Evolutionary conservation across 2,329 filamentous ascomycete genomes (phyloP), one percentile per base, ranked within the genome.

Genomic region (Plenodomus lindquistii): DNA sequence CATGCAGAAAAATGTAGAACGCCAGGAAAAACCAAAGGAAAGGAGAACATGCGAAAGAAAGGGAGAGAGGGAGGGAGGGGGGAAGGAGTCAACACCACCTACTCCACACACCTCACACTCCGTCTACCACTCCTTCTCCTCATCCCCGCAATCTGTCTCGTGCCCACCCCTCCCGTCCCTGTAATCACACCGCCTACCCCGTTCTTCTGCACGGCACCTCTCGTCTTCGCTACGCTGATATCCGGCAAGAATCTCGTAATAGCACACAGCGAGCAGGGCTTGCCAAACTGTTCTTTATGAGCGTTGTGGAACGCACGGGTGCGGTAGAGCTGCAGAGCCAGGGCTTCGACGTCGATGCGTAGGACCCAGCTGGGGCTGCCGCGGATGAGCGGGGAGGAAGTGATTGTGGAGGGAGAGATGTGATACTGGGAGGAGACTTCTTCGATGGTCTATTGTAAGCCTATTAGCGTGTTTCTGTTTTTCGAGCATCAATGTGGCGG

Each of bases 391-490:
- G 50, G 53, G 1, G 50, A 57, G n/a, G 49, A 11, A 16, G 54
- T 38, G 18, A 62, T 34, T 8, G 57, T 54, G 4, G 53, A 29
- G 10, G 54, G 43, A 5, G 53, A 53, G 43, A 67, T 57, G 52
- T 70, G 66, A 43, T 65, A 69, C 40, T 67, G 65, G 19, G 50
- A 35, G 27, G 59, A 51, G 10, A 70, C 55, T 51, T 70, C 67
- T 9, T 65, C 52, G 41, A 63, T 46, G 9, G 56, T 56, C 63
- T 69, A 42, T n/a, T n/a, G 15, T 1, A 9, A 4, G 11, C 2
- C 35, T 9, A 39, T 52, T 34, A 57, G 49, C n/a, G n/a, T n/a
- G n/a, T 35, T 37, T 1, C 15, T 42, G 46, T 13, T 3, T 20
- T 16, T 19, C 7, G 15, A 36, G 10, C 10, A 13, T 13, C 9